phyloP scores from a whole-genome alignment of 306 rosid species.

The Malus sylvestris region DNA sequence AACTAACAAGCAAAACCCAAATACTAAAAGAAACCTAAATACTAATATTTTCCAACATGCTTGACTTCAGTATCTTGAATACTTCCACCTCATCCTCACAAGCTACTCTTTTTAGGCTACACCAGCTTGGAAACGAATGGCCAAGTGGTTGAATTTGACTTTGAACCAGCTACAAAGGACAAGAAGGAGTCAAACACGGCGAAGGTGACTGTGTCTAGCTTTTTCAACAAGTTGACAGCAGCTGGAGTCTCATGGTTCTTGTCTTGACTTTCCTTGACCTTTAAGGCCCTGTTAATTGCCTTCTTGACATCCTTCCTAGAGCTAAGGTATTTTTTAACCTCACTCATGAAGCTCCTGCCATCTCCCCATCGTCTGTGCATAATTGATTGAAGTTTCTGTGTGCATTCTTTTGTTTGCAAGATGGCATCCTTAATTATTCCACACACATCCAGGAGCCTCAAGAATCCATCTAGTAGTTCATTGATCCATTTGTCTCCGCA shows the following conservation, averaged over 20 bases:
- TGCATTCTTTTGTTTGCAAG: slow-evolving; percentile 17
- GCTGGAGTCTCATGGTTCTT: slow-evolving; percentile 1
- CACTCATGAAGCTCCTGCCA: slow-evolving; percentile 9
- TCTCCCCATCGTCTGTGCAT: slow-evolving; percentile 16
- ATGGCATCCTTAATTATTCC: slow-evolving; percentile 13
- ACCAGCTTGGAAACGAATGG: slow-evolving; percentile 20
- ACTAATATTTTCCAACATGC: too few species aligned
- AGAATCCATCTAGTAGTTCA: slow-evolving; percentile 15
- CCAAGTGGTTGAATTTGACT: slow-evolving; percentile 10
- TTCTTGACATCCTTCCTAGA: slow-evolving; percentile 20
- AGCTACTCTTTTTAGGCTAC: slow-evolving; percentile 23
- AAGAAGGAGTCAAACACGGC: slow-evolving; percentile 8
- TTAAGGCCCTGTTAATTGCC: slow-evolving; percentile 11
- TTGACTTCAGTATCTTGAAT: too few species aligned
- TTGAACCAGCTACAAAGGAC: slow-evolving; percentile 5
- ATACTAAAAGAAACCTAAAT: too few species aligned
- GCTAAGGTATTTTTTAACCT: slow-evolving; percentile 2
- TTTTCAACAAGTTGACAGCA: background rate
- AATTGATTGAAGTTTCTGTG: slow-evolving; percentile 12
- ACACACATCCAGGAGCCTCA: slow-evolving; percentile 21
- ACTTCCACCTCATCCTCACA: background rate
- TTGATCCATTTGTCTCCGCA: slow-evolving; percentile 5
- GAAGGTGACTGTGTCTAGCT: slow-evolving; percentile 9
- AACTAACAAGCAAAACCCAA: too few species aligned
- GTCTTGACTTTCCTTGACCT: background rate